Evolutionary conservation across 2,329 filamentous ascomycete genomes (phyloP), one percentile per base, ranked within the genome.

Genomic region (Claviceps africana): DNA sequence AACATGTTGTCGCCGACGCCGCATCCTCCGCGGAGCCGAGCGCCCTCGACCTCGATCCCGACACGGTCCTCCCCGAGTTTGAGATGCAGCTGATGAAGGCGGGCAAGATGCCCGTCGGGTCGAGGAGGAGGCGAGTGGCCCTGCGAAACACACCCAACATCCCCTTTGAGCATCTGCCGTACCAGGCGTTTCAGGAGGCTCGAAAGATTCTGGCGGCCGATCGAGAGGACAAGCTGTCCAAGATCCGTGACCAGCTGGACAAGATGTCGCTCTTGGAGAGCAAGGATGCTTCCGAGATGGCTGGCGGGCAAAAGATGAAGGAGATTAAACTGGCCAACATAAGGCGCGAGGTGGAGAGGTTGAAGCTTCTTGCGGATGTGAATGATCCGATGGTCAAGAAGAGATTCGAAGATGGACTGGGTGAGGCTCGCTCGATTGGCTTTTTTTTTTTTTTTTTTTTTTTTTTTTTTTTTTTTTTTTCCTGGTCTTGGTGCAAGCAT

Each of bases 111-210:
- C 88, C 88, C 50, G 74, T 95, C 61, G 90, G 90, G 49, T 95
- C 89, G 46, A 82, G 90, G 60, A 81, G 90, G 74, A 84, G 90
- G 56, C 84, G 91, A 65, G 79, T 82, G 30, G 86, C 86, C 30
- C 67, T 90, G 55, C 81, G 76, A 62, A 79, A 72, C 60, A 78
- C 72, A 39, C 70, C 76, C 56, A 78, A 84, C 61, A 72, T 95
- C 48, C 88, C 90, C 28, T 96, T 98, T 65, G 88, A 95, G 72
- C 86, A 91, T 65, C 74, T 98, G 59, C 93, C 93, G 19, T 98
- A 94, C 72, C 91, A 97, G 76, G 93, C 88, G 70, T 98, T 97
- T 73, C 93, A 98, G 70, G 90, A 96, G 72, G 93, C 93, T 42
- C 81, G 90, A 56, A 87, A 88, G 65, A 70, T 97, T 48, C 73